phyloP scores from a whole-genome alignment of 208 protist genomes.

The Wallacemonas collosoma region DNA sequence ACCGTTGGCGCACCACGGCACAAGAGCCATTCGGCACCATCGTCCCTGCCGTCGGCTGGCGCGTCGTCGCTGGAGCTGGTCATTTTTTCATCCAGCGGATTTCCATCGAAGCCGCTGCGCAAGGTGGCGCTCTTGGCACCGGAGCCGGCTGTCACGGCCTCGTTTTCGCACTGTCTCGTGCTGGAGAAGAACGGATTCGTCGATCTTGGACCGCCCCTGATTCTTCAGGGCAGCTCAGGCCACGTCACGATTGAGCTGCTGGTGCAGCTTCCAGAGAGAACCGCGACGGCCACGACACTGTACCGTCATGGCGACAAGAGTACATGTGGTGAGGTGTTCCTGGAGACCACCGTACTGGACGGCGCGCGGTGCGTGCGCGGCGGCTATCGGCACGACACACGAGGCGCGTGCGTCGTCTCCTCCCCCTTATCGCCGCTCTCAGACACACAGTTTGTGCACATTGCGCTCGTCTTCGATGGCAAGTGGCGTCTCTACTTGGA shows the following conservation, averaged over 20 bases:
- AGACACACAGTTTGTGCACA: constrained; percentile 73
- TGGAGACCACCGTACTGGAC: constrained; percentile 81
- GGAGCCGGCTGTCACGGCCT: constrained; percentile 25
- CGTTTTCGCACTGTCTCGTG: constrained; percentile 48
- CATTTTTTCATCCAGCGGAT: constrained; percentile 33
- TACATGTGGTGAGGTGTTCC: constrained; percentile 89
- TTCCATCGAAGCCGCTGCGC: constrained; percentile 36
- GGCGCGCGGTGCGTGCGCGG: constrained; percentile 79
- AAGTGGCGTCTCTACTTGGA: constrained; percentile 87
- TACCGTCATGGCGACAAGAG: constrained; percentile 91
- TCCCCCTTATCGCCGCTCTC: constrained; percentile 65
- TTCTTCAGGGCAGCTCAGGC: constrained; percentile 64
- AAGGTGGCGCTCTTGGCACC: constrained; percentile 31
- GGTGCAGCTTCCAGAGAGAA: constrained; percentile 69
- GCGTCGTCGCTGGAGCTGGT: constrained; percentile 35
- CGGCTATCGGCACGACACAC: constrained; percentile 86
- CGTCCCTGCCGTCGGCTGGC: not conserved
- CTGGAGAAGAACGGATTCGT: constrained; percentile 73
- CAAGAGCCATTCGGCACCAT: not conserved
- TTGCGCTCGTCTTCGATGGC: constrained; percentile 87
- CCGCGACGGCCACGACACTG: constrained; percentile 72
- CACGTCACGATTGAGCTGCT: constrained; percentile 89
- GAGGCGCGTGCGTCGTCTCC: constrained; percentile 75
- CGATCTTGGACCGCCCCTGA: constrained; percentile 75
- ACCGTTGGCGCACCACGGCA: not conserved